Base-by-base conservation (phyloP, 441 rosid species). In the Rhodomyrtus psidioides region DNA sequence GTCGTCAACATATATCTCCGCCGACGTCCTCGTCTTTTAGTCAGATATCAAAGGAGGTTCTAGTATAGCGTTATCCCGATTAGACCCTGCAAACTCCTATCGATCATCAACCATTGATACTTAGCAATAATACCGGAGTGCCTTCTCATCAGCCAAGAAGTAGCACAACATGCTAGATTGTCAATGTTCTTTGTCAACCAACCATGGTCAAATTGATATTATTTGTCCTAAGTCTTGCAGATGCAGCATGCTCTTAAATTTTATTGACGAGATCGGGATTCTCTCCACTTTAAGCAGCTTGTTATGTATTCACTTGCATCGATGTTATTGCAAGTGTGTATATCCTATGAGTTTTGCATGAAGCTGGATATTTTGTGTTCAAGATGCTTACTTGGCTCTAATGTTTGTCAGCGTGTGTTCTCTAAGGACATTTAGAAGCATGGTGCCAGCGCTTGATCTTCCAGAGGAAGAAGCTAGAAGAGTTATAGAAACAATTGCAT, bases 401-500 rank as follows among this genome's bases (percentile, higher is more conserved):
- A 70, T 70, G 79, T 21, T 70, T 70, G 79, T 39, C 12, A 13
- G 23, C 42, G 79, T 6, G 79, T 70, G n/a, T 70, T 39, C 49
- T 70, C 13, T 70, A 12, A 12, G 4, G 79, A 70, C 15, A 21
- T 86, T 74, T 88, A 94, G 98, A 79, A 91, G 60, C 60, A 79
- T 84, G 86, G 94, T 90, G 85, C 85, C 89, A n/a, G 88, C 85
- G 84, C 62, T 87, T 84, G 91, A 91, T 53, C 84, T 91, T 87
- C 42, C 90, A 44, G 93, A 86, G 81, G 95, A 92, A 83, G 94
- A 93, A 86, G 86, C 91, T 57, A 88, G 91, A 86, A 84, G 90
- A 75, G 70, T 91, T 86, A 88, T 97, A 83, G 93, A 94, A 94
- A 91, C 92, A 84, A 93, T 94, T 91, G 94, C 98, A 83, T 91